A percentile compares a stretch with the other conserved stretches of the same genome.
These are phyloP conservation scores for Colletotrichum eleusines DNA, from an alignment of 2,329 filamentous ascomycete genomes.

Conservation along the genomic window DNA sequence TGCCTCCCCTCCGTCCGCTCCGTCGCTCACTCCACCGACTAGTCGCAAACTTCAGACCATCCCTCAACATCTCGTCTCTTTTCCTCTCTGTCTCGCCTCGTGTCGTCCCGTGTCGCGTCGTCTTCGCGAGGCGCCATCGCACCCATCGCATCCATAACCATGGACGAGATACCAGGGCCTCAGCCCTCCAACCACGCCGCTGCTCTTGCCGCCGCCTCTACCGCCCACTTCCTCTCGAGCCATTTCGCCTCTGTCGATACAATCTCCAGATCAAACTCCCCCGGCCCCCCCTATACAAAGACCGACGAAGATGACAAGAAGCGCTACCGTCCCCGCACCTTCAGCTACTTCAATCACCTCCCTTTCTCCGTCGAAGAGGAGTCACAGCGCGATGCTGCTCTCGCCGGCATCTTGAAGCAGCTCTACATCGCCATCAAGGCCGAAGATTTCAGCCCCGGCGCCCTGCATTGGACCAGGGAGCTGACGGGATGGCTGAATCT, in stretches of 20 bases:
- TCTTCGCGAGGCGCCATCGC: neutral
- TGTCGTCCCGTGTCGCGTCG: neutral
- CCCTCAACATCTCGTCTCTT: neutral
- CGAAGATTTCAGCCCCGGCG: slow-evolving; percentile 93
- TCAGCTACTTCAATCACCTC: slow-evolving; percentile 90
- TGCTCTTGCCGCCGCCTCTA: slow-evolving; percentile 48
- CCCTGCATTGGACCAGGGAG: slow-evolving; percentile 97
- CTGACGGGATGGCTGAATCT: slow-evolving; percentile 94
- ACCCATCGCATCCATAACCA: slow-evolving; percentile 45
- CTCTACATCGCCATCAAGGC: slow-evolving; percentile 92
- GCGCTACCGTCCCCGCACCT: slow-evolving; percentile 87
- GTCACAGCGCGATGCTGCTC: slow-evolving; percentile 78
- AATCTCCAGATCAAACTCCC: slow-evolving; percentile 88
- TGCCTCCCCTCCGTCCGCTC: slow-evolving; percentile 35
- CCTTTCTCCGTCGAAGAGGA: slow-evolving; percentile 91
- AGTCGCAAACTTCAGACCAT: slow-evolving; percentile 6
- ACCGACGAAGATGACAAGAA: slow-evolving; percentile 66
- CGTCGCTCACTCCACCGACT: slow-evolving; percentile 14
- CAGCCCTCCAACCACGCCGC: slow-evolving; percentile 52
- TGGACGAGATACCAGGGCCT: slow-evolving; percentile 51
- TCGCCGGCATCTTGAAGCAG: slow-evolving; percentile 91
- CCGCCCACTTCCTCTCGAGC: slow-evolving; percentile 54
- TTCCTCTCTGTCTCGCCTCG: neutral
- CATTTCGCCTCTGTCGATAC: slow-evolving; percentile 68
- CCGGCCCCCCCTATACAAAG: slow-evolving; percentile 71